Evolutionary conservation across 148 eudicot genomes (phyloP).

Genomic region (Camellia lanceoleosa): DNA sequence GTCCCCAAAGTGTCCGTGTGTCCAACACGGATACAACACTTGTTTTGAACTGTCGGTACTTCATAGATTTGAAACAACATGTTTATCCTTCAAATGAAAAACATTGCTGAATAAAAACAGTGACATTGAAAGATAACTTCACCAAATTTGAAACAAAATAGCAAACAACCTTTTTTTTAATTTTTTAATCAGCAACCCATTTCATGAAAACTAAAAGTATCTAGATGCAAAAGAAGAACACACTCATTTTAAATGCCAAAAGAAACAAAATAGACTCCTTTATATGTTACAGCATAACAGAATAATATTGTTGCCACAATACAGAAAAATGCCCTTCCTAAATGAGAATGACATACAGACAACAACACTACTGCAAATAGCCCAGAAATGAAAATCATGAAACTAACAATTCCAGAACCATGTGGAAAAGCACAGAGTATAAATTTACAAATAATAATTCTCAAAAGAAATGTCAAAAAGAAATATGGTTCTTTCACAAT

Average conservation of each 20-base stretch:
- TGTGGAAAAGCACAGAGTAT: neutral
- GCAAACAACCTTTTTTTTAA: no score
- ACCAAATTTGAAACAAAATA: no score
- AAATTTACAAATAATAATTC: neutral
- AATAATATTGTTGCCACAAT: neutral
- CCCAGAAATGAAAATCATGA: neutral
- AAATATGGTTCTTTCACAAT: neutral
- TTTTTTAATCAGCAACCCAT: no score
- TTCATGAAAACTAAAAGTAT: no score
- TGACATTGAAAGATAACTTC: no score
- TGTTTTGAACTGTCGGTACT: no score
- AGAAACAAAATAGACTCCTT: neutral
- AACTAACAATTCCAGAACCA: neutral
- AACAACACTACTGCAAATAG: neutral
- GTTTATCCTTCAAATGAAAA: no score
- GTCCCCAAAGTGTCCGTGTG: no score
- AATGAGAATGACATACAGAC: neutral
- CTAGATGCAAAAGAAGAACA: neutral
- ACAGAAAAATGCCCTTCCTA: neutral
- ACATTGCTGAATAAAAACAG: no score
- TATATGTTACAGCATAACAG: neutral
- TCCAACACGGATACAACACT: no score
- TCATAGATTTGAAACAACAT: no score
- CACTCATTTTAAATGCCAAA: neutral
- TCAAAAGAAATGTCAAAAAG: neutral